Conservation (phyloP, 192 early-diverging fungal genomes). For the Entomortierella chlamydospora region DNA sequence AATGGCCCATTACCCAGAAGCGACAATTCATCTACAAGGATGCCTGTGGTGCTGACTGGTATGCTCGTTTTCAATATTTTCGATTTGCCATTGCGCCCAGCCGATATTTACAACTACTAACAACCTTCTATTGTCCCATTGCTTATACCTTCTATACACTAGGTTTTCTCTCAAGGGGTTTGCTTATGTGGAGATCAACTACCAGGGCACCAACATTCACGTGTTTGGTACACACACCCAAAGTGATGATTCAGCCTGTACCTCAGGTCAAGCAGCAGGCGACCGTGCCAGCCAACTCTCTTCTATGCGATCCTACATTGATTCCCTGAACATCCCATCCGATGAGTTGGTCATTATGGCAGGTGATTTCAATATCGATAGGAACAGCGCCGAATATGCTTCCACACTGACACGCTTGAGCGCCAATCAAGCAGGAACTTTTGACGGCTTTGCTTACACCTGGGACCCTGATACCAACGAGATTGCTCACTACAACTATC, state of each 20-base stretch:
- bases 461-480: slow-evolving; percentile 34
- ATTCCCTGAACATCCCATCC: slow-evolving; percentile 31
- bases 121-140: no score
- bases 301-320: slow-evolving; percentile 27
- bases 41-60: slow-evolving; percentile 41
- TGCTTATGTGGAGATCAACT: slow-evolving; percentile 32
- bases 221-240: slow-evolving; percentile 50
- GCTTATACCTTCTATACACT: no score
- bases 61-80: slow-evolving; percentile 8
- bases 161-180: slow-evolving; percentile 52
- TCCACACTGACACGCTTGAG: slow-evolving; percentile 6
- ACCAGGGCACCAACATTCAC: slow-evolving; percentile 40
- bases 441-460: slow-evolving; percentile 25
- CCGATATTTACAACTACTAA: no score
- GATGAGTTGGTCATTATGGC: slow-evolving; percentile 44
- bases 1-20: slow-evolving; percentile 45
- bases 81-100: no score
- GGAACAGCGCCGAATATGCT: slow-evolving; percentile 27
- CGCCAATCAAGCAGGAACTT: slow-evolving; percentile 11
- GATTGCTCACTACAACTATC: slow-evolving; percentile 45
- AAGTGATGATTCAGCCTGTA: slow-evolving; percentile 26
- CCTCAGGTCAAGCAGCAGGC: slow-evolving; percentile 17
- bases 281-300: slow-evolving; percentile 10
- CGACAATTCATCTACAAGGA: slow-evolving; percentile 40
- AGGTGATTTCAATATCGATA: slow-evolving; percentile 41